Evolutionary conservation across 2,329 filamentous ascomycete genomes (phyloP), one percentile per base, ranked within the genome.

Genomic region (Bipolaris sorokiniana): DNA sequence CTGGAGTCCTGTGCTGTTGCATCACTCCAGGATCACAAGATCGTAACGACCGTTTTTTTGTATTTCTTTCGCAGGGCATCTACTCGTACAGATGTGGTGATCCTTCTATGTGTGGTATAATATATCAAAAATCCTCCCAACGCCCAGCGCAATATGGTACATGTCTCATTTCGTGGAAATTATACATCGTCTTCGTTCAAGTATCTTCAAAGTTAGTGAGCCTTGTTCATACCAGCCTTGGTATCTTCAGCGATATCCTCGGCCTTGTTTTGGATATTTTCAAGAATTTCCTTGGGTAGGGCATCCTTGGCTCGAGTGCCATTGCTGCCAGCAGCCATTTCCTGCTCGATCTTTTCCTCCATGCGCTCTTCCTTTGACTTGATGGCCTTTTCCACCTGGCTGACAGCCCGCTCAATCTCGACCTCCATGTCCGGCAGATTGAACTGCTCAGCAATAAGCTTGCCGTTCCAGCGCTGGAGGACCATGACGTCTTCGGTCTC

Each of bases 371-470:
- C 72, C 47, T 73, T 75, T 2, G 68, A 70, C 54, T 80, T 78
- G 46, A 82, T 79, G 1, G 68, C 69, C 22, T 72, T 72, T 63
- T 82, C 77, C 1, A 83, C 81, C 63, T 83, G 81, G 69, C 81
- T 79, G 0, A 83, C 80, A 6, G 81, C 81, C 10, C 81, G 70
- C 70, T 83, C 81, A 52, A 83, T 81, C 67, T 83, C 81, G n/a
- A 82, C 75, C 59, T 82, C 79, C 79, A 83, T 81, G 51, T 82
- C 81, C 1, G 81, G 79, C 22, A 83, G 68, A 7, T 78, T 63
- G 60, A 82, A 81, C 3, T 75, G 72, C 61, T 83, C 80, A 5
- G 81, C 81, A 22, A 83, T 75, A n/a, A 82, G 68, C 63, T 82
- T 81, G 45, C 80, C 81, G 54, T 82, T 82, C 80, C 80, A 83